Percentiles rank a stretch among this genome's conserved stretches.
Evolutionary conservation across 1,284 basidiomycete genomes (phyloP).

Genomic region (Tylopilus orsonianus): DNA sequence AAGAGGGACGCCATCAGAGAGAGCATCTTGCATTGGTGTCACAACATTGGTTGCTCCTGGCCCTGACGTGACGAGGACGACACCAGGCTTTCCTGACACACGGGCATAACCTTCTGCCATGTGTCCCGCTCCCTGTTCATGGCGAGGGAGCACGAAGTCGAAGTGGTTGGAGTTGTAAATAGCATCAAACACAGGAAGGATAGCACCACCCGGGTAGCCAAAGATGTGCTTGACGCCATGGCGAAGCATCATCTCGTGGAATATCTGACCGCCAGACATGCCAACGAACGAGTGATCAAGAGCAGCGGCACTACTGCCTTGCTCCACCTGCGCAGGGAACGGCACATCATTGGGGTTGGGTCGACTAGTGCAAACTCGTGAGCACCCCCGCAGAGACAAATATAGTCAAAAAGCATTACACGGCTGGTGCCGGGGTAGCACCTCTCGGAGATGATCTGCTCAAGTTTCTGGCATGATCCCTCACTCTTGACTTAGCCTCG

Average conservation of each 20-base stretch:
- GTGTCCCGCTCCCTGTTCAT: conserved; percentile 98
- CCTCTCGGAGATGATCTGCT: conserved; percentile 62
- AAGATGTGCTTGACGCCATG: conserved; percentile 97
- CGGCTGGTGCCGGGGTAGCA: conserved; percentile 59
- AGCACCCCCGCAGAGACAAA: conserved; percentile 7
- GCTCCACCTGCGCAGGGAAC: conserved; percentile 44
- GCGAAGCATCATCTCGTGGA: conserved; percentile 99
- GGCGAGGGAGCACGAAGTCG: conserved; percentile 92
- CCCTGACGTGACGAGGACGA: conserved; percentile 96
- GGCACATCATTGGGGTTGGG: conserved; percentile 58
- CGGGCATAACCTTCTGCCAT: conserved; percentile 99
- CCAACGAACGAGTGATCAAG: conserved; percentile 87
- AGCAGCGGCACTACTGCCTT: conserved; percentile 44
- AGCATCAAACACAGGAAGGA: conserved; percentile 98
- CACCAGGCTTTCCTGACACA: conserved; percentile 96
- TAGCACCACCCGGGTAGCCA: conserved; percentile 97
- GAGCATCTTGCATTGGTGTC: conserved; percentile 97
- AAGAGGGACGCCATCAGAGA: conserved; percentile 92
- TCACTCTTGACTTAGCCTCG: conserved; percentile 71
- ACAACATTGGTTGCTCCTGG: conserved; percentile 98
- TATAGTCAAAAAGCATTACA: conserved; percentile 37
- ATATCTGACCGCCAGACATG: conserved; percentile 94
- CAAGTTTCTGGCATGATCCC: conserved; percentile 65
- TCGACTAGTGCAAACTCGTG: conserved; percentile 44
- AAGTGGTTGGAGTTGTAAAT: conserved; percentile 97